phyloP scores from a whole-genome alignment of 2,329 filamentous ascomycete species.

The Aquanectria penicillioides region DNA sequence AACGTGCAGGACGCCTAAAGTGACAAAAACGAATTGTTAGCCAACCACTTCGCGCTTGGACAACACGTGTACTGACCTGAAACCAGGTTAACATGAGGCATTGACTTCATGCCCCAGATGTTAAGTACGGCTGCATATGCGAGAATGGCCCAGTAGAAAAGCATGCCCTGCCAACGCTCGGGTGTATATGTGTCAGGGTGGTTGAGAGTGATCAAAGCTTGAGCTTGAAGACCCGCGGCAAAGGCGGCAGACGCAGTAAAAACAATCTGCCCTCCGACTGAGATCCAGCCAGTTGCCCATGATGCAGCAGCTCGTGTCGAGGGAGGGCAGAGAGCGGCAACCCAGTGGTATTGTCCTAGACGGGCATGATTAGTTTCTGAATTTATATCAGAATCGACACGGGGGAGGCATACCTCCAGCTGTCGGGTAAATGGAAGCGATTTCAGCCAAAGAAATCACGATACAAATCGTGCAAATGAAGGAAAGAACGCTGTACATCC shows the following conservation, averaged over 20 bases:
- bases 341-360: conserved; percentile 58
- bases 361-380: neutral
- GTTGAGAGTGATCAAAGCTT: conserved; percentile 56
- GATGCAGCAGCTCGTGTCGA: conserved; percentile 16
- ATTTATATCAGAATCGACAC: neutral
- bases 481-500: conserved; percentile 49
- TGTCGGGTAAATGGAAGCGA: conserved; percentile 50
- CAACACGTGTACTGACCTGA: conserved; percentile 13
- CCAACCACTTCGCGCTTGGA: no score
- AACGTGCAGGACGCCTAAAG: conserved; percentile 41
- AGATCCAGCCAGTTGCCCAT: conserved; percentile 53
- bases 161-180: conserved; percentile 55
- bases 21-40: neutral
- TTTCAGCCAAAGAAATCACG: conserved; percentile 52
- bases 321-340: conserved; percentile 46
- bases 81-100: conserved; percentile 49
- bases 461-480: conserved; percentile 52
- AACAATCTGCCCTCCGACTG: conserved; percentile 56
- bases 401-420: conserved; percentile 39
- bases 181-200: conserved; percentile 50
- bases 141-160: conserved; percentile 58
- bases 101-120: conserved; percentile 50
- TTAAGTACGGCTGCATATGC: conserved; percentile 51
- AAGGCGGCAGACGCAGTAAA: conserved; percentile 59
- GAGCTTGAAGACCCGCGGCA: conserved; percentile 54